Evolutionary conservation across 2,329 filamentous ascomycete species (phyloP).

Genomic region (Epichloe sibirici): DNA sequence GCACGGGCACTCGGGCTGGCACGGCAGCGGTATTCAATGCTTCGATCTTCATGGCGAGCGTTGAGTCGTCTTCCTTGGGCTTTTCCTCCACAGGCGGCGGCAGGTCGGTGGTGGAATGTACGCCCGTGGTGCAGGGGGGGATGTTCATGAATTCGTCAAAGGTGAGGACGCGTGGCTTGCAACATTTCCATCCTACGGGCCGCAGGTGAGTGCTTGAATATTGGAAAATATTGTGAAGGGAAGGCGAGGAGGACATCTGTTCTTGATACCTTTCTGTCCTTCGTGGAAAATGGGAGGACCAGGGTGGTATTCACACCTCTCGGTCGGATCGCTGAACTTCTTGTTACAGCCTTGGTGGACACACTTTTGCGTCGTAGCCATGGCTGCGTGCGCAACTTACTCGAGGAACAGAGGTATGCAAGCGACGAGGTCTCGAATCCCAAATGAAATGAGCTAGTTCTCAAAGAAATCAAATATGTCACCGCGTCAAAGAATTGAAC

Average conservation of each 20-base stretch:
- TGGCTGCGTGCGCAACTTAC: background rate
- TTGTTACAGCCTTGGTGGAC: conserved; percentile 96
- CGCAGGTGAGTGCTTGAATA: too few species aligned
- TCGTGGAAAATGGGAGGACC: conserved; percentile 93
- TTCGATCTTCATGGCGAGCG: conserved; percentile 35
- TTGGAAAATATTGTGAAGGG: too few species aligned
- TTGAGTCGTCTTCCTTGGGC: conserved; percentile 28
- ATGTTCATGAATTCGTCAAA: conserved; percentile 98
- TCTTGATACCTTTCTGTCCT: conserved; percentile 76
- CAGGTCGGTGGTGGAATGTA: conserved; percentile 76
- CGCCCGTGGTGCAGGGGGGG: conserved; percentile 82
- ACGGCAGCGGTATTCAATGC: conserved; percentile 31
- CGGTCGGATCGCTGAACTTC: conserved; percentile 66
- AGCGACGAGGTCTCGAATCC: background rate
- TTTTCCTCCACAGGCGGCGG: conserved; percentile 51
- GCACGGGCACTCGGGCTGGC: conserved; percentile 28
- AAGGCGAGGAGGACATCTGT: background rate
- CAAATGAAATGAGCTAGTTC: too few species aligned
- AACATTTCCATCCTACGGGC: conserved; percentile 85
- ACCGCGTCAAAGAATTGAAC: background rate
- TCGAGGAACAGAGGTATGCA: background rate
- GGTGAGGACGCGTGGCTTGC: conserved; percentile 89
- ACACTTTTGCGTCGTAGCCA: conserved; percentile 66
- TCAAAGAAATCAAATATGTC: background rate
- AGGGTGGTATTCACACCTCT: conserved; percentile 84